Conservation (phyloP, 108 stramenopile species). For the Skeletonema menzelii region DNA sequence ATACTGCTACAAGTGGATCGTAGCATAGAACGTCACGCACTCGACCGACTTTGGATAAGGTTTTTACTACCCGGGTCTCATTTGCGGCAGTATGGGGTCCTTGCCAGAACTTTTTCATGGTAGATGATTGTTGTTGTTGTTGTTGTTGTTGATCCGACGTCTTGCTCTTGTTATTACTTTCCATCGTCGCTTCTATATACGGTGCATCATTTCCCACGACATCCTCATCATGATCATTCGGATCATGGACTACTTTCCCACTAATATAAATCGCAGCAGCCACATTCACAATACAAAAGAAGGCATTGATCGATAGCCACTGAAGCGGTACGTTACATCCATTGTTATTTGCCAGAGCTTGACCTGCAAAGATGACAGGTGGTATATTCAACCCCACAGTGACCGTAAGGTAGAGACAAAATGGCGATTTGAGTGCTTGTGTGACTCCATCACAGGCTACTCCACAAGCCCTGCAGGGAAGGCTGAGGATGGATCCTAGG, state of each 20-base stretch:
- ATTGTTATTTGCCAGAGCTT: slow-evolving; percentile 2
- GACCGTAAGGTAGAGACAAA: slow-evolving; percentile 60
- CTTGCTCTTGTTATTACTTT: not conserved
- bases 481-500: slow-evolving; percentile 32
- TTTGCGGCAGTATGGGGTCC: not conserved
- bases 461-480: slow-evolving; percentile 61
- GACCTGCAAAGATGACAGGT: slow-evolving; percentile 27
- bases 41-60: slow-evolving; percentile 25
- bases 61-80: slow-evolving; percentile 22
- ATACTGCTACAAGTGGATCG: slow-evolving; percentile 67
- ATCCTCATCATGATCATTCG: not conserved
- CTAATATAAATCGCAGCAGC: slow-evolving; percentile 61
- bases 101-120: slow-evolving; percentile 4
- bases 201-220: not conserved
- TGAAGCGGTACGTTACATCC: slow-evolving; percentile 13
- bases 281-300: slow-evolving; percentile 54
- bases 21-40: slow-evolving; percentile 71
- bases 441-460: slow-evolving; percentile 30
- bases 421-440: slow-evolving; percentile 40
- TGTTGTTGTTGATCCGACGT: not conserved
- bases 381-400: slow-evolving; percentile 62
- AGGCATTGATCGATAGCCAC: slow-evolving; percentile 57
- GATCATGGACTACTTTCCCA: slow-evolving; percentile 33
- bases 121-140: slow-evolving; percentile 1
- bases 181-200: not conserved